Percentiles rank a stretch among this genome's conserved stretches.
Evolutionary conservation across 2,329 filamentous ascomycete species (phyloP).

Genomic region (Bisporella sp.): DNA sequence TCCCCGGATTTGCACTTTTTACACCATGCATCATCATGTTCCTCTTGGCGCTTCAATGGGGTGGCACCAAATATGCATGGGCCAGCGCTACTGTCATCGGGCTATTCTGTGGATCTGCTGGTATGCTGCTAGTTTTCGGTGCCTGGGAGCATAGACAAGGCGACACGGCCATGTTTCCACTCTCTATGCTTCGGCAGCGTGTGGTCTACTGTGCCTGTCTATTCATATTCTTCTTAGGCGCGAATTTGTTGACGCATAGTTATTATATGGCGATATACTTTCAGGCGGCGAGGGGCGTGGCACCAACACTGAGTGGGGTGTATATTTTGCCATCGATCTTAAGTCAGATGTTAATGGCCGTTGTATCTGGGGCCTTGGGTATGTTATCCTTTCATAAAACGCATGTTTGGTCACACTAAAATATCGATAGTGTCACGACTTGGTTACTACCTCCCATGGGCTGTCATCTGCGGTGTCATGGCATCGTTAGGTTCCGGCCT

Average conservation of each 20-base stretch:
- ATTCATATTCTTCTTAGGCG: slow-evolving; percentile 11
- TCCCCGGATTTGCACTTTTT: slow-evolving; percentile 28
- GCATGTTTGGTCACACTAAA: not conserved
- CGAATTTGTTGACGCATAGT: slow-evolving; percentile 20
- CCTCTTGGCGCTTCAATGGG: slow-evolving; percentile 30
- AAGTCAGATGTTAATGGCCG: slow-evolving; percentile 13
- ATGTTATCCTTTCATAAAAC: not conserved
- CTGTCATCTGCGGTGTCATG: slow-evolving; percentile 24
- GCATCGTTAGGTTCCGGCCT: slow-evolving; percentile 27
- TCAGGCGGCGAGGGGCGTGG: slow-evolving; percentile 35
- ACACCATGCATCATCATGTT: slow-evolving; percentile 27
- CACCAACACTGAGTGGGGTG: slow-evolving; percentile 31
- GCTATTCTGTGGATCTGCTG: slow-evolving; percentile 19
- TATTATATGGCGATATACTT: slow-evolving; percentile 44
- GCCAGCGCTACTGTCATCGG: slow-evolving; percentile 22
- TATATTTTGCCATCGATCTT: slow-evolving; percentile 34
- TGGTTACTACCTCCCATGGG: slow-evolving; percentile 30
- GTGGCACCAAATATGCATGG: slow-evolving; percentile 28
- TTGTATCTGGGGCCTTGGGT: slow-evolving; percentile 15
- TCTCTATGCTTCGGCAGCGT: slow-evolving; percentile 16
- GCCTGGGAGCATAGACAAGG: slow-evolving; percentile 21
- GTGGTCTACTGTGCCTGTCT: slow-evolving; percentile 15
- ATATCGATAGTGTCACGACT: slow-evolving; percentile 13
- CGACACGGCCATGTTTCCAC: slow-evolving; percentile 24
- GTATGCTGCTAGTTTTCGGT: slow-evolving; percentile 16